Evolutionary conservation across 495 filamentous ascomycete genomes (phyloP).

Genomic region (Xylaria castorea): DNA sequence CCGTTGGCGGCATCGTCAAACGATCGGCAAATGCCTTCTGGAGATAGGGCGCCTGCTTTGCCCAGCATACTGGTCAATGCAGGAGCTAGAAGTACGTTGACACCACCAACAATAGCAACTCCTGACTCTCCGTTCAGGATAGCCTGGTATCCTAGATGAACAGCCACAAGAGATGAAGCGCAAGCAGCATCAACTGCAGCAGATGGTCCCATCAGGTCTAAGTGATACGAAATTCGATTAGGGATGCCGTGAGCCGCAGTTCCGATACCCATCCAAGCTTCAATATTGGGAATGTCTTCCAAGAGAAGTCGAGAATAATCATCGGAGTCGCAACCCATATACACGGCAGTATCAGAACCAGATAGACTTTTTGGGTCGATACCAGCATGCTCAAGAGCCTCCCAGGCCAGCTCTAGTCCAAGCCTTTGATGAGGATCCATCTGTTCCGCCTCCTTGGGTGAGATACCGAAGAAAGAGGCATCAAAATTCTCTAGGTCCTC

Average conservation of each 20-base stretch:
- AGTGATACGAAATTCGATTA: constrained; percentile 55
- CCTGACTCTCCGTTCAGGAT: constrained; percentile 45
- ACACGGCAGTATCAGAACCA: constrained; percentile 43
- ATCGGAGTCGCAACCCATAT: constrained; percentile 43
- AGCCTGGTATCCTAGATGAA: constrained; percentile 47
- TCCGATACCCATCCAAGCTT: constrained; percentile 43
- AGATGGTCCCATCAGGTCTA: constrained; percentile 52
- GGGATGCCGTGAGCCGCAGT: constrained; percentile 47
- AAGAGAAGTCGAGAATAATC: constrained; percentile 45
- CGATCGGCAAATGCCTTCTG: constrained; percentile 46
- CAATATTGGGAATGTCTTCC: constrained; percentile 41
- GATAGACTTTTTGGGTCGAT: constrained; percentile 40
- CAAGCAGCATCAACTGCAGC: constrained; percentile 59
- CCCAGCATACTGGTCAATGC: constrained; percentile 28
- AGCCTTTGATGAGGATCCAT: constrained; percentile 51
- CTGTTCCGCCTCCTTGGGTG: constrained; percentile 32
- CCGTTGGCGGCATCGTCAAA: constrained; percentile 52
- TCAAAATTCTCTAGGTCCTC: constrained; percentile 44
- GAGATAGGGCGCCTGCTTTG: constrained; percentile 42
- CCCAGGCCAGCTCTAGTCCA: constrained; percentile 63
- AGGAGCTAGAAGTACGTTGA: constrained; percentile 34
- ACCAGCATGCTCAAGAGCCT: constrained; percentile 61
- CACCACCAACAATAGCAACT: constrained; percentile 43
- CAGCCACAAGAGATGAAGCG: constrained; percentile 48
- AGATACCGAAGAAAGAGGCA: constrained; percentile 34